Evolutionary conservation across 2,329 filamentous ascomycete genomes (phyloP).

Genomic region (Claviceps monticola): DNA sequence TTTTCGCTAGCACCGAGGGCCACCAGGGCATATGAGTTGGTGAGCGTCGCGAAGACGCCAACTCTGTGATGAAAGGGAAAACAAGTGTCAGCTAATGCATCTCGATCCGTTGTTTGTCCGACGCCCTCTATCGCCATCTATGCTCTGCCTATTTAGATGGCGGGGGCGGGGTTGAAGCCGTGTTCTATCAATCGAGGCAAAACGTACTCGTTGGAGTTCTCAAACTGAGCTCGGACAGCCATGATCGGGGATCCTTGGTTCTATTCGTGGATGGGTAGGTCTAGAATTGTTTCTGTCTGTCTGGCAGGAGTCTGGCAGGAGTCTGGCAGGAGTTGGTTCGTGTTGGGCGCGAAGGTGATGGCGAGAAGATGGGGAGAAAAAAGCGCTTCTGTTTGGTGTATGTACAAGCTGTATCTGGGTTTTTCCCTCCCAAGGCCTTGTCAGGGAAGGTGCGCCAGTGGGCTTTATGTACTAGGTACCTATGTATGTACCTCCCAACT

Average conservation of each 20-base stretch:
- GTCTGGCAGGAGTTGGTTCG: not conserved
- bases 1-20: conserved; percentile 93
- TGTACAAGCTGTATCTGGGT: conserved; percentile 1
- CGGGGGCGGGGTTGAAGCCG: conserved; percentile 13
- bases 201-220: conserved; percentile 80
- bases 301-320: not conserved
- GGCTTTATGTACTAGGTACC: not conserved
- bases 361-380: not conserved
- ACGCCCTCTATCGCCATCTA: not conserved
- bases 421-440: not conserved
- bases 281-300: not conserved
- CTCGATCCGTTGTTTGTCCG: not conserved
- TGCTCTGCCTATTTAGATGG: conserved; percentile 5
- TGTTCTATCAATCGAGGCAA: not conserved
- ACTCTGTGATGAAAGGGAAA: conserved; percentile 42
- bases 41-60: conserved; percentile 91
- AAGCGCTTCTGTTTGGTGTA: not conserved
- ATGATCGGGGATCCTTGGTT: conserved; percentile 26
- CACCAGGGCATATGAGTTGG: conserved; percentile 92
- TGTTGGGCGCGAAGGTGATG: not conserved
- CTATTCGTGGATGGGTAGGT: not conserved
- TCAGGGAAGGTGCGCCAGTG: not conserved
- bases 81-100: not conserved
- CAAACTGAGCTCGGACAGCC: conserved; percentile 63
- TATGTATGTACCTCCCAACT: not conserved